Percentiles rank a stretch among this genome's conserved stretches.
Evolutionary conservation across 2,329 filamentous ascomycete genomes (phyloP).

Genomic region (Botrytis sinoallii): DNA sequence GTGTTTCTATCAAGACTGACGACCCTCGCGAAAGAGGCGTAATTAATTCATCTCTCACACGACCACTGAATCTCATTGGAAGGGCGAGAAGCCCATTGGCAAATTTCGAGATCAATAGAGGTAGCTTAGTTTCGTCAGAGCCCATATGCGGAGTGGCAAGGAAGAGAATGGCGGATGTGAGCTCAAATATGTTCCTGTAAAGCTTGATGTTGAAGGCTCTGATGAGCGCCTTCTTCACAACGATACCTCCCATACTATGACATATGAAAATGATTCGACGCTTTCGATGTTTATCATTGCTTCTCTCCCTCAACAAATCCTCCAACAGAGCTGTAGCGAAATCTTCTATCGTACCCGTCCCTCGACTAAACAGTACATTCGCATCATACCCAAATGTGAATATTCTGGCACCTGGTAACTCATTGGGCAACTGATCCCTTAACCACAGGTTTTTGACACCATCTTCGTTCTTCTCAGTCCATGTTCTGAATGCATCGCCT

Average conservation of each 20-base stretch:
- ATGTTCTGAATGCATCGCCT: slow-evolving; percentile 28
- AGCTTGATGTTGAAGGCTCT: slow-evolving; percentile 4
- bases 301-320: slow-evolving; percentile 15
- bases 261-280: slow-evolving; percentile 28
- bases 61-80: neutral
- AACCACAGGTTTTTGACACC: slow-evolving; percentile 28
- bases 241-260: slow-evolving; percentile 31
- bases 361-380: slow-evolving; percentile 18
- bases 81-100: neutral
- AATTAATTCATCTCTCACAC: slow-evolving; percentile 21
- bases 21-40: slow-evolving; percentile 21
- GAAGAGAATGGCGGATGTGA: slow-evolving; percentile 39
- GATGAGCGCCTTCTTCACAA: slow-evolving; percentile 27
- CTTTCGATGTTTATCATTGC: neutral
- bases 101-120: slow-evolving; percentile 3
- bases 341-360: slow-evolving; percentile 22
- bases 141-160: slow-evolving; percentile 42
- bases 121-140: slow-evolving; percentile 28
- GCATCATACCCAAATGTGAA: slow-evolving; percentile 31
- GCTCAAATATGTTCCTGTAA: slow-evolving; percentile 29
- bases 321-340: slow-evolving; percentile 24
- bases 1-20: slow-evolving; percentile 15
- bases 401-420: slow-evolving; percentile 27
- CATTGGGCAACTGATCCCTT: slow-evolving; percentile 24
- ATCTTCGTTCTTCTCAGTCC: slow-evolving; percentile 22